Evolutionary conservation across 2,329 filamentous ascomycete genomes (phyloP).

Genomic region (Trichoderma arundinaceum): DNA sequence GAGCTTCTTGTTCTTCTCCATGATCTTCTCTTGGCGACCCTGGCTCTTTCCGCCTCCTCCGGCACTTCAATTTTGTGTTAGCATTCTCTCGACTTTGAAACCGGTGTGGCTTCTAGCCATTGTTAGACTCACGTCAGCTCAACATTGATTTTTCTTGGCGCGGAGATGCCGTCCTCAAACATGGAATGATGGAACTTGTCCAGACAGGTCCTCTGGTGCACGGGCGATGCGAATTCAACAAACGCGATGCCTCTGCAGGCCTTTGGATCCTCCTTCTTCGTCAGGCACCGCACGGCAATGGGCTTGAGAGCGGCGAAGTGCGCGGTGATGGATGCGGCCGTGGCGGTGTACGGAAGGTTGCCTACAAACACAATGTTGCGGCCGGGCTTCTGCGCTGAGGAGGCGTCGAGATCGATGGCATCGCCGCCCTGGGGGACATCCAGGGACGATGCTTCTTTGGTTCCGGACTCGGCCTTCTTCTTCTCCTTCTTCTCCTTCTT

Average conservation of each 20-base stretch:
- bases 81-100: not conserved
- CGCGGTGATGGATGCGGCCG: conserved; percentile 66
- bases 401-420: conserved; percentile 33
- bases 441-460: conserved; percentile 20
- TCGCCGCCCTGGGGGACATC: conserved; percentile 43
- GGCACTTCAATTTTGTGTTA: conserved; percentile 57
- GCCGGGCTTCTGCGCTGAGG: conserved; percentile 36
- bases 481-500: conserved; percentile 39
- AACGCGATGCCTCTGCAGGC: conserved; percentile 80
- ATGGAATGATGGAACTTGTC: conserved; percentile 87
- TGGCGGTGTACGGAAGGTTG: conserved; percentile 88
- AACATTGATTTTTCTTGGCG: conserved; percentile 82
- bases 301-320: conserved; percentile 76
- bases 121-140: conserved; percentile 74
- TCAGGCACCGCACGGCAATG: conserved; percentile 66
- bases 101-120: not conserved
- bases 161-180: conserved; percentile 64
- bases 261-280: conserved; percentile 64
- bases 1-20: conserved; percentile 84
- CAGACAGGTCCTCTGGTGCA: conserved; percentile 90
- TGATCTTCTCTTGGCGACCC: conserved; percentile 75
- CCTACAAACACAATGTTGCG: conserved; percentile 55
- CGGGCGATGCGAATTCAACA: conserved; percentile 84
- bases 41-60: conserved; percentile 84
- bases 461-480: conserved; percentile 36